A percentile compares a stretch with the other conserved stretches of the same genome.
Evolutionary conservation across 2,329 filamentous ascomycete species (phyloP).

Genomic region (Fusarium oligoseptatum): DNA sequence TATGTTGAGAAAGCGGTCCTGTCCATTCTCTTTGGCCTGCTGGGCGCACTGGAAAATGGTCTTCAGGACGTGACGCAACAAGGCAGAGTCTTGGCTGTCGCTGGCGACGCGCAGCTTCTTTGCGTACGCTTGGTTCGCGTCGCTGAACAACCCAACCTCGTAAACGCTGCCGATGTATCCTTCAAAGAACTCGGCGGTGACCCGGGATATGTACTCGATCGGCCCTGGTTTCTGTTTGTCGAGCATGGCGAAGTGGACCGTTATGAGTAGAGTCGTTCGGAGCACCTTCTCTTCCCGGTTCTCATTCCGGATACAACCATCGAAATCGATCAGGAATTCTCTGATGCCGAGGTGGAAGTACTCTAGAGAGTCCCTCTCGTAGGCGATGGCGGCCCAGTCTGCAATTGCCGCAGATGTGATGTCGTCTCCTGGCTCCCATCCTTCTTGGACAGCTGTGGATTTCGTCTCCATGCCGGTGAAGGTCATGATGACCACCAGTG

Average conservation of each 20-base stretch:
- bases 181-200: not conserved
- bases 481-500: not conserved
- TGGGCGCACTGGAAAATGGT: not conserved
- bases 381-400: not conserved
- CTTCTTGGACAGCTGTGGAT: not conserved
- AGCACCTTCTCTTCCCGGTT: not conserved
- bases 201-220: not conserved
- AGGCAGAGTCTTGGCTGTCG: not conserved
- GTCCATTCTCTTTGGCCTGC: not conserved
- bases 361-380: not conserved
- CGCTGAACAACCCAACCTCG: not conserved
- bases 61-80: not conserved
- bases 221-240: not conserved
- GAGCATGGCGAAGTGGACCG: not conserved
- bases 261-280: not conserved
- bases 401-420: not conserved
- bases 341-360: not conserved
- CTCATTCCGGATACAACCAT: not conserved
- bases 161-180: not conserved
- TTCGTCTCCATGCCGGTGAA: not conserved
- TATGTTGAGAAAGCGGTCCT: not conserved
- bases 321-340: not conserved
- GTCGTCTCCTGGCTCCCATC: not conserved
- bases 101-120: not conserved
- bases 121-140: not conserved